Conservation (phyloP, 176 grass and related monocot species). For the Oryza longistaminata region DNA sequence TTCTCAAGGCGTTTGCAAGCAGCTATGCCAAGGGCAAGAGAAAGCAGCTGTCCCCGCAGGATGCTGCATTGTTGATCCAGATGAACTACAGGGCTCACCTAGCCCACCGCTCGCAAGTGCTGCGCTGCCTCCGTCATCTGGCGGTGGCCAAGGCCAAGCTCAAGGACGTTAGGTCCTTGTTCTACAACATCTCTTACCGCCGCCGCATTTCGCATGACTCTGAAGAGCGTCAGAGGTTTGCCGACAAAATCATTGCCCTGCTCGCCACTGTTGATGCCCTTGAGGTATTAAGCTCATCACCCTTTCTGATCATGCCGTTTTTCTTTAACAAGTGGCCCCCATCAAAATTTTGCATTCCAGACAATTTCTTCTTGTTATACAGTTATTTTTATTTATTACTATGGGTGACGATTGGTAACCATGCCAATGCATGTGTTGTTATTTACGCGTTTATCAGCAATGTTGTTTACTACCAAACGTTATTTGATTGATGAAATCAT, state of each 20-base stretch:
- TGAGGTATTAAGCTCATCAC: slow-evolving; percentile 65
- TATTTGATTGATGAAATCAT: background rate
- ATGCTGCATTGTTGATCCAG: slow-evolving; percentile 86
- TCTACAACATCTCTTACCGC: slow-evolving; percentile 78
- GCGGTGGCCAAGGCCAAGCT: slow-evolving; percentile 86
- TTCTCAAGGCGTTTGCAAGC: slow-evolving; percentile 60
- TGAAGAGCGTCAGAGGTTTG: slow-evolving; percentile 72
- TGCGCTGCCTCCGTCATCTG: slow-evolving; percentile 74
- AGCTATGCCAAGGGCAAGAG: slow-evolving; percentile 67
- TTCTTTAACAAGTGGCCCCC: background rate
- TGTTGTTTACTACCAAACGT: background rate
- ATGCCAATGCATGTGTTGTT: background rate
- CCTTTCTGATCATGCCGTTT: background rate
- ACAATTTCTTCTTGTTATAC: background rate
- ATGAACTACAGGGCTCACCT: slow-evolving; percentile 76
- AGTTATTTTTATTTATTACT: background rate
- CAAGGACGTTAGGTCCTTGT: slow-evolving; percentile 79
- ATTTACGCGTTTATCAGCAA: background rate
- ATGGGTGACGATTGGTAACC: background rate
- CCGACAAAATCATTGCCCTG: slow-evolving; percentile 88
- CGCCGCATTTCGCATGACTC: slow-evolving; percentile 42
- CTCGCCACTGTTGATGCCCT: slow-evolving; percentile 78
- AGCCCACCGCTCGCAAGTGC: slow-evolving; percentile 75
- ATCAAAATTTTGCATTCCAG: background rate
- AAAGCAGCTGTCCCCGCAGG: slow-evolving; percentile 69